Percentiles rank a stretch among this genome's conserved stretches.
Conservation (phyloP, 2,329 filamentous ascomycete species). For the Claviceps arundinis region DNA sequence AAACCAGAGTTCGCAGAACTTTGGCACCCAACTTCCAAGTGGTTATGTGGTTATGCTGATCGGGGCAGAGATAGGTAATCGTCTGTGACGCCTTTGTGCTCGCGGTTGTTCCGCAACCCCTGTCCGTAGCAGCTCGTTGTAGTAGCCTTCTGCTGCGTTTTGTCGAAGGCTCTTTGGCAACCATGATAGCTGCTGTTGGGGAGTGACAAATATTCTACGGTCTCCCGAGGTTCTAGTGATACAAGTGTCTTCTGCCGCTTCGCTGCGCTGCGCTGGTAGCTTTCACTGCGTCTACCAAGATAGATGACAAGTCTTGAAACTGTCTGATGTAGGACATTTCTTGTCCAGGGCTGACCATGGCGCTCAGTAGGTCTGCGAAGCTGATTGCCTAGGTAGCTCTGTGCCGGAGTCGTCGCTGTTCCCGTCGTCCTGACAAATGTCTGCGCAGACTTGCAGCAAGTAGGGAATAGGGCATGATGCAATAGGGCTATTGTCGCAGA, state of each 20-base stretch:
- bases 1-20: too few relatives aligned
- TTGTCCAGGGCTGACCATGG: not conserved
- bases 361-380: not conserved
- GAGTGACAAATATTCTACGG: not conserved
- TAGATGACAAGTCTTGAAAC: not conserved
- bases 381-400: not conserved
- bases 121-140: too few relatives aligned
- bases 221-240: not conserved
- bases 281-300: not conserved
- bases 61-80: too few relatives aligned
- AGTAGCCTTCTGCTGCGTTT: too few relatives aligned
- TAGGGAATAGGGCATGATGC: not conserved
- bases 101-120: too few relatives aligned
- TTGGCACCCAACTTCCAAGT: too few relatives aligned
- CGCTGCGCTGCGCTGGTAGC: not conserved
- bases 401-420: not conserved
- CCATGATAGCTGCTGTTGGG: not conserved
- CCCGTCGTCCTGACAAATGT: not conserved
- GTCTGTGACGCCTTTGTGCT: too few relatives aligned
- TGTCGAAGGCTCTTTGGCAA: not conserved
- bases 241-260: not conserved
- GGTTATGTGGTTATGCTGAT: too few relatives aligned
- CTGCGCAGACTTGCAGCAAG: not conserved
- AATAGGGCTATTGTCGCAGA: not conserved
- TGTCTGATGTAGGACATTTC: not conserved